Conservation (phyloP, 164 flowering plant species). For the Magnolia kwangsiensis region DNA sequence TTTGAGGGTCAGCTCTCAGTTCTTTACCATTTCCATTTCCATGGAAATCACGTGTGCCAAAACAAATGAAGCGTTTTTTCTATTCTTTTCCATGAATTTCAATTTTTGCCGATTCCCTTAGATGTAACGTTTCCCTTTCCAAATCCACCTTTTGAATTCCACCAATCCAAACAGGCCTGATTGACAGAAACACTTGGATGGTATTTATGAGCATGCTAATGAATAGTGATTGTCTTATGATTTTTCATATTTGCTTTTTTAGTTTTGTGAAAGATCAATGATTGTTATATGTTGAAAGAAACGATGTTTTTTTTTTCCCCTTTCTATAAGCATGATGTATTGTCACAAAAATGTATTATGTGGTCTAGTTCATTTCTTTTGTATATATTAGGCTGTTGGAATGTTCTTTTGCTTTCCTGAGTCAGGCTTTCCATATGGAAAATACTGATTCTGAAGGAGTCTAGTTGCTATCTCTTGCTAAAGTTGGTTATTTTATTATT, state of each 20-base stretch:
- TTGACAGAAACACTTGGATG: not conserved
- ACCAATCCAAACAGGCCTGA: not conserved
- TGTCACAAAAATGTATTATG: not conserved
- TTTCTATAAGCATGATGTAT: not conserved
- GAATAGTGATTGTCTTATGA: not conserved
- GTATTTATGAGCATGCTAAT: not conserved
- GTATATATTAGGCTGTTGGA: too few species aligned
- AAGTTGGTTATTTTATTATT: too few species aligned
- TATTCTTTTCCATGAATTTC: too few species aligned
- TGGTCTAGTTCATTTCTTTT: not conserved
- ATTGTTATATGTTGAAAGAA: not conserved
- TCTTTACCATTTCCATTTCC: too few species aligned
- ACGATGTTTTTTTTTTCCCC: too few species aligned
- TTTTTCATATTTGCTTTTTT: not conserved
- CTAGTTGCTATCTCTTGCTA: not conserved
- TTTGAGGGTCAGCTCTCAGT: too few species aligned
- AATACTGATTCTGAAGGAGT: not conserved
- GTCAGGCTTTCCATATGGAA: not conserved
- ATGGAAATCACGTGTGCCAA: too few species aligned
- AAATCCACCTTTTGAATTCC: too few species aligned
- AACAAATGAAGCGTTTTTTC: too few species aligned
- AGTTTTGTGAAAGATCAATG: not conserved
- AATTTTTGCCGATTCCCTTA: too few species aligned
- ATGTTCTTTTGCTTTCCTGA: not conserved
- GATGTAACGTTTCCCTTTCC: too few species aligned